A percentile compares a stretch with the other conserved stretches of the same genome.
Conservation (phyloP, 2,329 filamentous ascomycete genomes). For the Teratosphaeria destructans region DNA sequence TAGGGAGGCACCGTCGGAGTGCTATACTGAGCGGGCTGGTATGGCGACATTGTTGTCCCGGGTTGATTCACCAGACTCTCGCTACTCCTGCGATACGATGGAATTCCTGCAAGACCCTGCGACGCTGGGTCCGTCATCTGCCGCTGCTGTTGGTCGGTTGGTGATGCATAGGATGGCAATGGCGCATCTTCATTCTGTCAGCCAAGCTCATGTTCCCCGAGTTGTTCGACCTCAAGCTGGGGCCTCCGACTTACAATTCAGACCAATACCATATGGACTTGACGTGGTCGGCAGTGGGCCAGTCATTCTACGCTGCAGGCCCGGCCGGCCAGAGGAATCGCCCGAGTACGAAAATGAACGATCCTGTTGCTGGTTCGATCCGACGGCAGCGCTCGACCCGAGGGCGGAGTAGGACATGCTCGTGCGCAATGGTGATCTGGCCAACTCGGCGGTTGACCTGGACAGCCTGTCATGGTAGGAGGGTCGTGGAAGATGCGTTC, state of each 20-base stretch:
- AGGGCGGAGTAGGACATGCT: constrained; percentile 35
- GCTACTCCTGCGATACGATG: constrained; percentile 12
- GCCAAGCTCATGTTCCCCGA: neutral
- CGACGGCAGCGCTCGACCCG: constrained; percentile 2
- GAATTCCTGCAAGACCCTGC: constrained; percentile 5
- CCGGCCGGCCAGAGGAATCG: constrained; percentile 13
- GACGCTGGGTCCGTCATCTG: constrained; percentile 2
- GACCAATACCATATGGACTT: constrained; percentile 22
- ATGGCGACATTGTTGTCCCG: constrained; percentile 16
- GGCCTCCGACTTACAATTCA: constrained; percentile 21
- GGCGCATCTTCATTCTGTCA: constrained; percentile 12
- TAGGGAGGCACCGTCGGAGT: constrained; percentile 13
- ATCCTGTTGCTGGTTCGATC: constrained; percentile 8
- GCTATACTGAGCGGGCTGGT: constrained; percentile 11
- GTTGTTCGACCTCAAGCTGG: neutral
- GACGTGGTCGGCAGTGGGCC: constrained; percentile 8
- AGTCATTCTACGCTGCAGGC: constrained; percentile 12
- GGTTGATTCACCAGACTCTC: constrained; percentile 13
- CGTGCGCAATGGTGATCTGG: constrained; percentile 34
- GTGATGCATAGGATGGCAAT: constrained; percentile 7
- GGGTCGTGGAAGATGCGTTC: constrained; percentile 28
- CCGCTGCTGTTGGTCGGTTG: constrained; percentile 4
- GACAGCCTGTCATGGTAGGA: constrained; percentile 34
- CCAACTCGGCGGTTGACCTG: constrained; percentile 32
- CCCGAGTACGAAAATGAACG: constrained; percentile 18